These are phyloP conservation scores for Dysphania ambrosioides DNA, from an alignment of 148 eudicot species.

Conservation along the genomic window DNA sequence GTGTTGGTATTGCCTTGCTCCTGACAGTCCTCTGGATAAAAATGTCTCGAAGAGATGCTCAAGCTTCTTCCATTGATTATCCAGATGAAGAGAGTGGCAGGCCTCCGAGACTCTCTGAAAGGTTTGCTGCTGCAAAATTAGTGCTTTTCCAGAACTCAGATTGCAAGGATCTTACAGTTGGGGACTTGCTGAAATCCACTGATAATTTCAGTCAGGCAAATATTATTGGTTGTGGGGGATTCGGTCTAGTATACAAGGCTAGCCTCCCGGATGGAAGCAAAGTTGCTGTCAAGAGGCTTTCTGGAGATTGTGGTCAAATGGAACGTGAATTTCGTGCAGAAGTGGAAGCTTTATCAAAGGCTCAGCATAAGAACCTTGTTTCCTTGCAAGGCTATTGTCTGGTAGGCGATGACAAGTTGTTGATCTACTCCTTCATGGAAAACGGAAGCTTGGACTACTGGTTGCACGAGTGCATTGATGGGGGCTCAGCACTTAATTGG, in stretches of 20 bases:
- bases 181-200: conserved; percentile 69
- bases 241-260: conserved; percentile 88
- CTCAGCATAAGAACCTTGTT: conserved; percentile 89
- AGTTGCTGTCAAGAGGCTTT: conserved; percentile 84
- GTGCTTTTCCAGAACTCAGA: conserved; percentile 68
- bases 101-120: conserved; percentile 45
- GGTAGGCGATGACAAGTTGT: conserved; percentile 62
- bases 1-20: conserved; percentile 56
- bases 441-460: conserved; percentile 93
- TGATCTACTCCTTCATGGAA: conserved; percentile 87
- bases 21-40: conserved; percentile 48
- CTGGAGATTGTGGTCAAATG: conserved; percentile 95
- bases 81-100: conserved; percentile 45
- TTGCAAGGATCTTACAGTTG: conserved; percentile 66
- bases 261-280: conserved; percentile 59
- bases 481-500: conserved; percentile 62
- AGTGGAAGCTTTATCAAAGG: conserved; percentile 86
- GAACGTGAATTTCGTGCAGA: conserved; percentile 94
- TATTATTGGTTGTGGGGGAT: conserved; percentile 91
- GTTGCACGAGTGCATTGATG: conserved; percentile 79
- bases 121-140: conserved; percentile 47
- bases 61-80: conserved; percentile 32
- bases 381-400: conserved; percentile 85
- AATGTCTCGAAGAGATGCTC: conserved; percentile 39
- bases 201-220: conserved; percentile 80